These are phyloP conservation scores for Tolypocladium album DNA, from an alignment of 2,329 filamentous ascomycete genomes.

Conservation along the genomic window DNA sequence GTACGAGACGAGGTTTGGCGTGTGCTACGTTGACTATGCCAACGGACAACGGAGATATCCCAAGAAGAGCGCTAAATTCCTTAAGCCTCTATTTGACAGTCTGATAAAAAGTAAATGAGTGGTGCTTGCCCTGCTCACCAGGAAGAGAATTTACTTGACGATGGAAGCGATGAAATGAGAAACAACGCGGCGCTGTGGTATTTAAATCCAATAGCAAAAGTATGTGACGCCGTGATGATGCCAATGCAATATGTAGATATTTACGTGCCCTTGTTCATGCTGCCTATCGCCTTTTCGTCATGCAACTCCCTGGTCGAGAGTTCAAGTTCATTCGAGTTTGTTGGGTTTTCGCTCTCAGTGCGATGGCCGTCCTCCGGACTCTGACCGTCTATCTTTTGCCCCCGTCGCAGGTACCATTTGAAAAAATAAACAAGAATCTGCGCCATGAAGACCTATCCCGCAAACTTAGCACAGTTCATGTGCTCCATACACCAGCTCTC, in stretches of 20 bases:
- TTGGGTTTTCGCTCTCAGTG: neutral
- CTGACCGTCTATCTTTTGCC: conserved; percentile 12
- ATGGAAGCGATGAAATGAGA: neutral
- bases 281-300: neutral
- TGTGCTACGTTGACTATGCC: conserved; percentile 73
- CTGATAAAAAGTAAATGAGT: conserved; percentile 47
- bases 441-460: conserved; percentile 28
- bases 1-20: conserved; percentile 77
- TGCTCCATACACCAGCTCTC: neutral
- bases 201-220: neutral
- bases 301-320: neutral
- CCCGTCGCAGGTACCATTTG: conserved; percentile 27
- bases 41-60: conserved; percentile 69
- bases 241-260: neutral
- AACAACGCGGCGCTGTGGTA: neutral
- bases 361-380: neutral
- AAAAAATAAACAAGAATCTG: conserved; percentile 36
- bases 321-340: neutral
- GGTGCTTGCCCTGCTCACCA: neutral
- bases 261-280: neutral
- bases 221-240: neutral
- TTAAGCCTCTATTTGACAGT: conserved; percentile 60
- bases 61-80: conserved; percentile 71
- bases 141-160: neutral
- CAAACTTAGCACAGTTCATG: neutral